A percentile compares a stretch with the other conserved stretches of the same genome.
phyloP scores from a whole-genome alignment of 805 yeast genomes.

The Schizosaccharomyces pombe region DNA sequence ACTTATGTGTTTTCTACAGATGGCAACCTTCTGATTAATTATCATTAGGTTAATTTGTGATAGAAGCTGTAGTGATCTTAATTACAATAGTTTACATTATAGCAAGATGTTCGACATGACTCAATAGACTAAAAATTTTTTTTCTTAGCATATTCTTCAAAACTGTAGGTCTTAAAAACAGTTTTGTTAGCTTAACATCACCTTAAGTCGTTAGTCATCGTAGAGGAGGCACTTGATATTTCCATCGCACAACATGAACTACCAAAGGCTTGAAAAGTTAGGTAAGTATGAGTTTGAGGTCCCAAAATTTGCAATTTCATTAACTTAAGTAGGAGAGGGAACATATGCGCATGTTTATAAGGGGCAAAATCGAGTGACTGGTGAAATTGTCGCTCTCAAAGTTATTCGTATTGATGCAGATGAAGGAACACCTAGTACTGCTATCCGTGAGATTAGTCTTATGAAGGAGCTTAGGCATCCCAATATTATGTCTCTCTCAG shows the following conservation, averaged over 20 bases:
- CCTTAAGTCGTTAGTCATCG: too few species aligned
- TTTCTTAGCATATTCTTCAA: too few species aligned
- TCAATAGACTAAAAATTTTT: too few species aligned
- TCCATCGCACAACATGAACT: constrained; percentile 4
- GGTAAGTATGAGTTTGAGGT: constrained; percentile 19
- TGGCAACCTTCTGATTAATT: too few species aligned
- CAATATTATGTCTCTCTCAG: constrained; percentile 76
- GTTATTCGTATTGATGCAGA: constrained; percentile 88
- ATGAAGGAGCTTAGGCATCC: constrained; percentile 88
- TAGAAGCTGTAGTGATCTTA: too few species aligned
- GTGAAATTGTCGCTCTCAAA: constrained; percentile 77
- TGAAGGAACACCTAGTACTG: constrained; percentile 96
- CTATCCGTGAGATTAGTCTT: constrained; percentile 83
- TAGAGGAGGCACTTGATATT: neutral
- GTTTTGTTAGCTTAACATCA: too few species aligned
- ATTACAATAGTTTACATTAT: too few species aligned
- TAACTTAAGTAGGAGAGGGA: constrained; percentile 28
- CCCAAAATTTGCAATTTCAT: neutral
- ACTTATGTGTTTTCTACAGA: too few species aligned
- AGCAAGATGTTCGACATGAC: too few species aligned
- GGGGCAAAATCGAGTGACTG: constrained; percentile 66
- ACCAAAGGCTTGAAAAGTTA: constrained; percentile 38
- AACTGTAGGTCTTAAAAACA: too few species aligned
- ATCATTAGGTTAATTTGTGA: too few species aligned
- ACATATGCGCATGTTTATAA: constrained; percentile 98